These are phyloP conservation scores for Micractinium conductrix DNA, from an alignment of 139 green algal genomes.

Conservation along the genomic window DNA sequence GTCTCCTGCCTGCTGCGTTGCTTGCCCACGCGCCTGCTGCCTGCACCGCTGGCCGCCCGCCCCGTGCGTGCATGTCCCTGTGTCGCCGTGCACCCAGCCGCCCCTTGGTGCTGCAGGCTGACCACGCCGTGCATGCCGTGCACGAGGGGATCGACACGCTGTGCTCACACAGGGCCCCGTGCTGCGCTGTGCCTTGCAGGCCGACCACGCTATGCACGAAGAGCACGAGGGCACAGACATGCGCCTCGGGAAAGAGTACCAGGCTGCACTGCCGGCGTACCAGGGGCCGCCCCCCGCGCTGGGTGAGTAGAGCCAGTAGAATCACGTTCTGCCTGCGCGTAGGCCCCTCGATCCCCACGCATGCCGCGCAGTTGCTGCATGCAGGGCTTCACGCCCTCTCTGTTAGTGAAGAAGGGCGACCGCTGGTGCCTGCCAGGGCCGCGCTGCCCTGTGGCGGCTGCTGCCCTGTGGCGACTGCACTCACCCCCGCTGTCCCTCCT, in stretches of 20 bases:
- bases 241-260: slow-evolving; percentile 48
- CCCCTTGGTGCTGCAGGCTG: neutral
- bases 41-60: no score
- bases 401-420: no score
- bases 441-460: no score
- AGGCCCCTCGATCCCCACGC: no score
- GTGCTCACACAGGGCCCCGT: neutral
- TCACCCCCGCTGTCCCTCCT: no score
- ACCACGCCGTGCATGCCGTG: neutral
- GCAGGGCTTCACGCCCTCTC: no score
- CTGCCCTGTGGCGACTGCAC: no score
- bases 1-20: neutral
- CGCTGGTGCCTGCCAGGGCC: no score
- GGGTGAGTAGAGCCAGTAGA: slow-evolving; percentile 4
- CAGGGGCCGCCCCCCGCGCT: neutral
- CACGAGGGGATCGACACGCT: neutral
- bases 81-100: no score
- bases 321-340: neutral
- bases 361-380: no score
- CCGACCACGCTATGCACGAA: slow-evolving; percentile 22
- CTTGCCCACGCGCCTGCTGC: neutral
- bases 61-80: no score
- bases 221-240: slow-evolving; percentile 28
- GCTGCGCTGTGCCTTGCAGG: neutral
- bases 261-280: slow-evolving; percentile 43